Percentiles rank a stretch among this genome's conserved stretches.
Evolutionary conservation across 768 basidiomycete genomes (phyloP).

Genomic region (Boletus vinaceobasis): DNA sequence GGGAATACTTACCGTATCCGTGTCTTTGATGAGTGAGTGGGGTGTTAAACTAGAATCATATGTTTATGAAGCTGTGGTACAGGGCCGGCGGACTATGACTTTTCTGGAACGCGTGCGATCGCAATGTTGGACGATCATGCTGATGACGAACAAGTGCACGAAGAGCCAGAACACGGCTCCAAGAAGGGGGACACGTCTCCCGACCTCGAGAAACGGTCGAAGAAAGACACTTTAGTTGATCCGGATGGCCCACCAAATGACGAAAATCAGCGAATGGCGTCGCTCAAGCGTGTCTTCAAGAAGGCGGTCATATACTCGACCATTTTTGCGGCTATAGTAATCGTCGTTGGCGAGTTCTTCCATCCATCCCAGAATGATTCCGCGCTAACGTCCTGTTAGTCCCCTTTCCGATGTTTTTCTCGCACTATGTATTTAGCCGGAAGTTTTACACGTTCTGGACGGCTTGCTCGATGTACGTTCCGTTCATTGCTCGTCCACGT

Average conservation of each 20-base stretch:
- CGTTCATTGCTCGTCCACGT: neutral
- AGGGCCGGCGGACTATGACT: conserved; percentile 39
- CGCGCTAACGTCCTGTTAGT: conserved; percentile 19
- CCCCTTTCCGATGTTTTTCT: conserved; percentile 40
- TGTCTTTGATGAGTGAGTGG: conserved; percentile 35
- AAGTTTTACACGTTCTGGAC: conserved; percentile 39
- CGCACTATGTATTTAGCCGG: conserved; percentile 35
- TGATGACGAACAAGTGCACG: neutral
- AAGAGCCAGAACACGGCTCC: neutral
- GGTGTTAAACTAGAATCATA: neutral
- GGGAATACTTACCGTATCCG: conserved; percentile 33
- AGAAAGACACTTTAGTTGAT: neutral
- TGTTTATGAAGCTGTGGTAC: conserved; percentile 1
- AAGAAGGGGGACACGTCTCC: neutral
- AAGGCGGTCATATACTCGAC: conserved; percentile 34
- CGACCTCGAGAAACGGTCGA: conserved; percentile 16
- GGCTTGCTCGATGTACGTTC: conserved; percentile 35
- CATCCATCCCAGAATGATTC: neutral
- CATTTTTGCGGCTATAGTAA: conserved; percentile 32
- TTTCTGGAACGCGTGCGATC: conserved; percentile 35
- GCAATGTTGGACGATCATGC: conserved; percentile 26
- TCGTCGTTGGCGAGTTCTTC: conserved; percentile 30
- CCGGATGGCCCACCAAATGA: neutral
- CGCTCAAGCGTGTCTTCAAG: conserved; percentile 30
- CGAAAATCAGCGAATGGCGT: conserved; percentile 10